Evolutionary conservation across 1,284 basidiomycete genomes (phyloP).

Genomic region (Ustilago sp.): DNA sequence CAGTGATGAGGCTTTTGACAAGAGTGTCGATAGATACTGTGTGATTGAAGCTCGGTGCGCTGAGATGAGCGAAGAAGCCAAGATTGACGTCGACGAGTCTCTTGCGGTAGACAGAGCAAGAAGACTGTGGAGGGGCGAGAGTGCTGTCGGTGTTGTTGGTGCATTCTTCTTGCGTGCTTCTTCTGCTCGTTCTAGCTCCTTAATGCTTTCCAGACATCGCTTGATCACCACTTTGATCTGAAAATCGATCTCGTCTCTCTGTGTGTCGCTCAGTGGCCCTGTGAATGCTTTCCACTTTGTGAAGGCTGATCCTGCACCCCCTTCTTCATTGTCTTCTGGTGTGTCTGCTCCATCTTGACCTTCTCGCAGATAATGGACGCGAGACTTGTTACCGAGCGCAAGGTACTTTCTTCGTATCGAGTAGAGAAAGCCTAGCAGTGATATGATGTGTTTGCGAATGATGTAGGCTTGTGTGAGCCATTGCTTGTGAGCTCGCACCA

Average conservation of each 20-base stretch:
- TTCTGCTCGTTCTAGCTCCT: slow-evolving; percentile 85
- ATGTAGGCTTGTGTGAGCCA: slow-evolving; percentile 51
- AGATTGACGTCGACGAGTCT: slow-evolving; percentile 50
- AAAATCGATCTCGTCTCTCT: slow-evolving; percentile 89
- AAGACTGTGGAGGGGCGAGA: slow-evolving; percentile 22
- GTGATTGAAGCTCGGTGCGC: slow-evolving; percentile 85
- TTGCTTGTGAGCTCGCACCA: slow-evolving; percentile 42
- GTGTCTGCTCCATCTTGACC: slow-evolving; percentile 25
- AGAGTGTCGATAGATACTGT: slow-evolving; percentile 82
- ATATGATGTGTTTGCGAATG: slow-evolving; percentile 50
- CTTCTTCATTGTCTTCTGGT: slow-evolving; percentile 26
- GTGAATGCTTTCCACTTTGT: slow-evolving; percentile 71
- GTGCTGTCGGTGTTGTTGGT: slow-evolving; percentile 37
- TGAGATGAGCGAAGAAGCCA: slow-evolving; percentile 73
- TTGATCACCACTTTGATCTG: slow-evolving; percentile 84
- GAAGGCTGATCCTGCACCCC: slow-evolving; percentile 33
- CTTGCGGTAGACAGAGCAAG: slow-evolving; percentile 49
- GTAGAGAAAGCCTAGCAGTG: slow-evolving; percentile 51
- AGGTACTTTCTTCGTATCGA: slow-evolving; percentile 57
- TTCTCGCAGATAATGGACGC: slow-evolving; percentile 25
- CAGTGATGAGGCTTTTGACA: slow-evolving; percentile 80
- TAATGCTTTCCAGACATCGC: slow-evolving; percentile 83
- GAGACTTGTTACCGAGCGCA: slow-evolving; percentile 36
- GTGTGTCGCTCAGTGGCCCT: slow-evolving; percentile 81
- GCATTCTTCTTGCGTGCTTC: slow-evolving; percentile 71